Percentiles rank a stretch among this genome's conserved stretches.
These are phyloP conservation scores for Coemansia sp. DNA, from an alignment of 192 early-diverging fungal species.

Conservation along the genomic window DNA sequence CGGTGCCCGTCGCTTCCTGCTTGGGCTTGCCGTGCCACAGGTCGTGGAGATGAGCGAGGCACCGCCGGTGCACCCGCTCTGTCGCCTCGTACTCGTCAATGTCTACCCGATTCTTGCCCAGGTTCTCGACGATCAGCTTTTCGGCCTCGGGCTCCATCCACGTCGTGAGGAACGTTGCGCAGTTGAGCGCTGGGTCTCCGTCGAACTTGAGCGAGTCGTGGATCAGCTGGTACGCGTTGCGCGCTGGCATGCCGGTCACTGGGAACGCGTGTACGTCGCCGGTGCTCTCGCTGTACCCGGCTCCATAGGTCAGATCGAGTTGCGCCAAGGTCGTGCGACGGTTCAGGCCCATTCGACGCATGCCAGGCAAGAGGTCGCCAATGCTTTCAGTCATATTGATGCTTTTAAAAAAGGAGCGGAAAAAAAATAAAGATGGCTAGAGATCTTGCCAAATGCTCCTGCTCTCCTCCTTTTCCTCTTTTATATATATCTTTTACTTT, in stretches of 20 bases:
- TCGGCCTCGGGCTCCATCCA: conserved; percentile 84
- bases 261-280: conserved; percentile 41
- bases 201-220: conserved; percentile 77
- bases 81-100: conserved; percentile 72
- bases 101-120: conserved; percentile 74
- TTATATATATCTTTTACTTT: neutral
- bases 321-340: conserved; percentile 14
- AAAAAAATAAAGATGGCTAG: neutral
- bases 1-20: conserved; percentile 60
- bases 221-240: conserved; percentile 68
- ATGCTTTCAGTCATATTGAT: conserved; percentile 33
- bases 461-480: neutral
- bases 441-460: neutral
- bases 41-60: conserved; percentile 68
- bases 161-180: conserved; percentile 77
- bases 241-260: conserved; percentile 44
- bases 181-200: conserved; percentile 73
- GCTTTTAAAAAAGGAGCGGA: neutral
- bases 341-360: conserved; percentile 35
- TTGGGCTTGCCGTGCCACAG: conserved; percentile 60
- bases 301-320: conserved; percentile 43
- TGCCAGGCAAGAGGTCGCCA: conserved; percentile 34
- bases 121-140: conserved; percentile 72
- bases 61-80: conserved; percentile 63
- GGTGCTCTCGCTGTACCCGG: conserved; percentile 19